phyloP scores from a whole-genome alignment of 805 yeast genomes.

The Torulaspora franciscae region DNA sequence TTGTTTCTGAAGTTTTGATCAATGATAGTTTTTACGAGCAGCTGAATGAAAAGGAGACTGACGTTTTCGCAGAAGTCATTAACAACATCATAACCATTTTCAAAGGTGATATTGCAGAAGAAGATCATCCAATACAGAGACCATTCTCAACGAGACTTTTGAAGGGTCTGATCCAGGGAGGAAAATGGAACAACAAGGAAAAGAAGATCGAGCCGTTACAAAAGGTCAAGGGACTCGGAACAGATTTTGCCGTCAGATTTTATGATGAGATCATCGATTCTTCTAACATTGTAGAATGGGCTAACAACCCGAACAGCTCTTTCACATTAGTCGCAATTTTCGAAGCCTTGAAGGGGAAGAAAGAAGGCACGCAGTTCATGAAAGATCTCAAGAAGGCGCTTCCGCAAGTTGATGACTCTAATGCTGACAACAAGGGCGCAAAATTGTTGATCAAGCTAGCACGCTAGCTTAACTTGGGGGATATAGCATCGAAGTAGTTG shows the following conservation, averaged over 20 bases:
- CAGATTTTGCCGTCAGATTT: slow-evolving; percentile 53
- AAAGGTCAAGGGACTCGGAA: slow-evolving; percentile 47
- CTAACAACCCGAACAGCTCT: slow-evolving; percentile 60
- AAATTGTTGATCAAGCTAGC: slow-evolving; percentile 42
- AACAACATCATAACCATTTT: slow-evolving; percentile 53
- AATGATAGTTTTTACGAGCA: slow-evolving; percentile 45
- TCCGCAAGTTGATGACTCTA: slow-evolving; percentile 39
- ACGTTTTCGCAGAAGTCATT: slow-evolving; percentile 46
- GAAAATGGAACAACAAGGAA: slow-evolving; percentile 69
- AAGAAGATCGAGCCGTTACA: slow-evolving; percentile 45
- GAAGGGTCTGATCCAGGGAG: slow-evolving; percentile 76
- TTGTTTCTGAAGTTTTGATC: slow-evolving; percentile 67
- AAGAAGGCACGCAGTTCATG: slow-evolving; percentile 45
- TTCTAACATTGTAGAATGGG: slow-evolving; percentile 60
- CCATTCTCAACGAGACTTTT: slow-evolving; percentile 72
- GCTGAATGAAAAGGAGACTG: slow-evolving; percentile 32
- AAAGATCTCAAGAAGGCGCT: slow-evolving; percentile 50
- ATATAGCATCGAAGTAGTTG: not conserved
- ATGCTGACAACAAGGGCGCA: slow-evolving; percentile 62
- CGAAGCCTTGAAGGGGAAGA: slow-evolving; percentile 53
- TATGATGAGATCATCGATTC: slow-evolving; percentile 49
- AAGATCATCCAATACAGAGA: slow-evolving; percentile 61
- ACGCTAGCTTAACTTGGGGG: not conserved
- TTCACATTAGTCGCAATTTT: slow-evolving; percentile 77
- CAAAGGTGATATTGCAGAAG: slow-evolving; percentile 62